Evolutionary conservation across 495 filamentous ascomycete species (phyloP).

Genomic region (Hypoxylon lenormandii): DNA sequence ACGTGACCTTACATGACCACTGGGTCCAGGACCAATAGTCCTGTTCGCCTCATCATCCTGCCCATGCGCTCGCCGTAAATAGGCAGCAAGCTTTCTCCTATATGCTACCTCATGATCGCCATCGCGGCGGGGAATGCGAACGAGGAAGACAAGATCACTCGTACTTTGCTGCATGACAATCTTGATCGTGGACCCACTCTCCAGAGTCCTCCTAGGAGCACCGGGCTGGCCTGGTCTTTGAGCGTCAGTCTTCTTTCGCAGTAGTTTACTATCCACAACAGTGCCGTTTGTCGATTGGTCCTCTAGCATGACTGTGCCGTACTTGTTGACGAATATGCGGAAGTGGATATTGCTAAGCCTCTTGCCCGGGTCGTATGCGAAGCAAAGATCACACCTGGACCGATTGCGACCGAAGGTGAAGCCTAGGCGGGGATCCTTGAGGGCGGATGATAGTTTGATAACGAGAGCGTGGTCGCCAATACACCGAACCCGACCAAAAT

Average conservation of each 20-base stretch:
- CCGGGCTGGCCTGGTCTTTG: constrained; percentile 48
- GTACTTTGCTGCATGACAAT: constrained; percentile 67
- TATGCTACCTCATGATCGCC: constrained; percentile 68
- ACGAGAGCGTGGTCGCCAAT: constrained; percentile 77
- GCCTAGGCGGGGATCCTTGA: constrained; percentile 72
- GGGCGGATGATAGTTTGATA: constrained; percentile 77
- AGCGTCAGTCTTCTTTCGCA: constrained; percentile 59
- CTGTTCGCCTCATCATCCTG: constrained; percentile 48
- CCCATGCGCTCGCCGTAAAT: constrained; percentile 53
- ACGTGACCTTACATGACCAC: constrained; percentile 56
- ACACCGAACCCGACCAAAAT: constrained; percentile 61
- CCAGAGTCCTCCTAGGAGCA: constrained; percentile 69
- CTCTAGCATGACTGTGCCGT: constrained; percentile 86
- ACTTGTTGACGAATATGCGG: constrained; percentile 83
- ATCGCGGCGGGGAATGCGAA: constrained; percentile 81
- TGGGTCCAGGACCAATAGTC: constrained; percentile 62
- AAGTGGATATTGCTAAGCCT: constrained; percentile 91
- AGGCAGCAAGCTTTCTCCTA: constrained; percentile 67
- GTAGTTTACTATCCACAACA: constrained; percentile 75
- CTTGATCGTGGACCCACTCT: constrained; percentile 76
- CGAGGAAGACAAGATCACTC: constrained; percentile 77
- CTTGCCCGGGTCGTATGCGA: constrained; percentile 67
- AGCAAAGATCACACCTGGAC: constrained; percentile 76
- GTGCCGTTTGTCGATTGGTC: constrained; percentile 95
- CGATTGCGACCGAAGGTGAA: constrained; percentile 87